Conservation (phyloP, 768 basidiomycete species). For the Nidularia pulvinata region DNA sequence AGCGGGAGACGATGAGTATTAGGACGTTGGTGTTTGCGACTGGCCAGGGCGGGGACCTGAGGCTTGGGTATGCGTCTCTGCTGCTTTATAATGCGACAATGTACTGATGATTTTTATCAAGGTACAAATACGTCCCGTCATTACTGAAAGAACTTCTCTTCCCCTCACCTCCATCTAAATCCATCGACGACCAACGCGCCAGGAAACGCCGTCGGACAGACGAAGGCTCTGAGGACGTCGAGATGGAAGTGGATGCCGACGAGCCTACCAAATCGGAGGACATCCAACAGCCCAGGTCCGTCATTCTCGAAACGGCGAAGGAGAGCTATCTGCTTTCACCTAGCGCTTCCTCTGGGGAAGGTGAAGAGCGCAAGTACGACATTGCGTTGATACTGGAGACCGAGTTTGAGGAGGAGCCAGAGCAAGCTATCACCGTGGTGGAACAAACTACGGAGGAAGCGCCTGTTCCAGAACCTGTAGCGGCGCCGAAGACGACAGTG, state of each 20-base stretch:
- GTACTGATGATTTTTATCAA: constrained; percentile 13
- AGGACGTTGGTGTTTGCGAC: constrained; percentile 50
- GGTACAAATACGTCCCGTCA: constrained; percentile 53
- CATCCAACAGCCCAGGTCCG: neutral
- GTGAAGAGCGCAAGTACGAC: constrained; percentile 24
- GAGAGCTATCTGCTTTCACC: constrained; percentile 37
- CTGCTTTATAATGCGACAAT: neutral
- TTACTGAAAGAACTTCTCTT: constrained; percentile 43
- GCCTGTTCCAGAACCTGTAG: neutral
- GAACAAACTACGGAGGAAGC: neutral
- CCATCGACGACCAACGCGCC: constrained; percentile 15
- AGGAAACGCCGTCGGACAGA: constrained; percentile 30
- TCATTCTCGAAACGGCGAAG: constrained; percentile 38
- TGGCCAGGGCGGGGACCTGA: constrained; percentile 30
- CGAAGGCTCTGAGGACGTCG: constrained; percentile 16
- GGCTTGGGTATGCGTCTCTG: constrained; percentile 38
- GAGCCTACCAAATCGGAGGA: neutral
- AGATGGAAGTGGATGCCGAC: constrained; percentile 14
- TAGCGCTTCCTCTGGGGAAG: constrained; percentile 10
- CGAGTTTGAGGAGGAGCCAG: constrained; percentile 16
- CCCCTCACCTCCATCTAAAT: constrained; percentile 24
- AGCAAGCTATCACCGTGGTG: no score
- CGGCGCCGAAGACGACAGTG: neutral
- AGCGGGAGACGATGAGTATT: constrained; percentile 41
- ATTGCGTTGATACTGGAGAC: constrained; percentile 34